Percentiles rank a stretch among this genome's conserved stretches.
Evolutionary conservation across 495 filamentous ascomycete genomes (phyloP).

Genomic region (Neurospora terricola): DNA sequence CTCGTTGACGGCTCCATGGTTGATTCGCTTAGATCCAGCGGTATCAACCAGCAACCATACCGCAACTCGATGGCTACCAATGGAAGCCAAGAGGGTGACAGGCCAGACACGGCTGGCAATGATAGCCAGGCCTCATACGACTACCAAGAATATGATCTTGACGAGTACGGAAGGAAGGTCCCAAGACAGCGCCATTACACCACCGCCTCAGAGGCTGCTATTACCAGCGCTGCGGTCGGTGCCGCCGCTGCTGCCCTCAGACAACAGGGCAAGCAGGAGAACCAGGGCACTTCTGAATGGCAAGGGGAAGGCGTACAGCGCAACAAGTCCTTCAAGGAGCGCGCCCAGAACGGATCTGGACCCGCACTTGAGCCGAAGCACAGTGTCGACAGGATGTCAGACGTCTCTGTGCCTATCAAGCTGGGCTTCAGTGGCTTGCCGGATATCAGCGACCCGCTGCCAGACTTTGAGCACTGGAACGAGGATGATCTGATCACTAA

Average conservation of each 20-base stretch:
- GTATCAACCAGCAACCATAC: conserved; percentile 19
- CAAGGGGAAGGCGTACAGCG: conserved; percentile 27
- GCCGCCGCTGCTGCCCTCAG: conserved; percentile 38
- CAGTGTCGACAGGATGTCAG: conserved; percentile 53
- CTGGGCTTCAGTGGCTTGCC: conserved; percentile 57
- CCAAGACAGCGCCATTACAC: conserved; percentile 31
- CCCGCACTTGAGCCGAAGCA: conserved; percentile 64
- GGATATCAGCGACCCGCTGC: conserved; percentile 50
- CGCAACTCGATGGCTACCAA: conserved; percentile 28
- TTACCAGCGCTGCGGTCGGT: conserved; percentile 40
- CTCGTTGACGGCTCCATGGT: conserved; percentile 75
- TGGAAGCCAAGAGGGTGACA: conserved; percentile 21
- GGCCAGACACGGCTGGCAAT: conserved; percentile 15
- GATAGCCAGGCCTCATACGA: conserved; percentile 23
- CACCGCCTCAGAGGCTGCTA: conserved; percentile 39
- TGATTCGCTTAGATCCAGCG: conserved; percentile 46
- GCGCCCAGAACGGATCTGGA: conserved; percentile 35
- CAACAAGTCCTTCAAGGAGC: conserved; percentile 47
- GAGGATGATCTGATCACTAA: conserved; percentile 45
- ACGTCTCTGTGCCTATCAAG: conserved; percentile 45
- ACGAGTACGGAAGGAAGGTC: conserved; percentile 45
- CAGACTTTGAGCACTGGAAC: conserved; percentile 53
- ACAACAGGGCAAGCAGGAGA: conserved; percentile 19
- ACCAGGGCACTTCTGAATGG: conserved; percentile 23
- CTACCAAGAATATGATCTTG: conserved; percentile 38